Evolutionary conservation across 768 basidiomycete species (phyloP).

Genomic region (Mycena capillaripes): DNA sequence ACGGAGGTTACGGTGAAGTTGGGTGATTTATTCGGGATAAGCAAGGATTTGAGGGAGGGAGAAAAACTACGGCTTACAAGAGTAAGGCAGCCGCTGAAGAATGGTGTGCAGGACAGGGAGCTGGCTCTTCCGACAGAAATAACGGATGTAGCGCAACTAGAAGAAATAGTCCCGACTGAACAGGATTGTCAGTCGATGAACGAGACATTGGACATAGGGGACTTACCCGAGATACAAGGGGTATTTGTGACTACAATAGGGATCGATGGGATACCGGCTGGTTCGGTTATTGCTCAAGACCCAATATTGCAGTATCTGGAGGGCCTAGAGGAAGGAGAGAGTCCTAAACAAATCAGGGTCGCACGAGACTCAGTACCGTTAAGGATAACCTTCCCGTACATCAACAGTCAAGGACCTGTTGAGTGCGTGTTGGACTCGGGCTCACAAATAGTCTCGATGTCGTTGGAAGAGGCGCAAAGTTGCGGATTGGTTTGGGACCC

Average conservation of each 20-base stretch:
- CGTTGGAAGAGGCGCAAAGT: too few relatives aligned
- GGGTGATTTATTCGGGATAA: conserved; percentile 23
- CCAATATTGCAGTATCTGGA: conserved; percentile 25
- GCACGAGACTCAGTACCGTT: conserved; percentile 21
- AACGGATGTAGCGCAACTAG: not conserved
- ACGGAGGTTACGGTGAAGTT: conserved; percentile 20
- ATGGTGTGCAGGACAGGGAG: not conserved
- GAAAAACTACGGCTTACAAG: conserved; percentile 14
- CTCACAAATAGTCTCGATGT: too few relatives aligned
- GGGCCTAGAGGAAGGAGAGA: not conserved
- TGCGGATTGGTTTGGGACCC: too few relatives aligned
- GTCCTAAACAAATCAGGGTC: conserved; percentile 24
- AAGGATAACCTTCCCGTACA: conserved; percentile 24
- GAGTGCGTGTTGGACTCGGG: conserved; percentile 46
- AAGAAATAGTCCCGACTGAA: not conserved
- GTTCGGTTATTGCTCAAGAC: conserved; percentile 24
- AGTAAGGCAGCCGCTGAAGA: not conserved
- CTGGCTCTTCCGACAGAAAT: not conserved
- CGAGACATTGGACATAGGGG: conserved; percentile 9
- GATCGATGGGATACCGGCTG: conserved; percentile 20
- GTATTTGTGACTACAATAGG: conserved; percentile 12
- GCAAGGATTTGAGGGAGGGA: conserved; percentile 23
- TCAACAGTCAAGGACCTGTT: conserved; percentile 36
- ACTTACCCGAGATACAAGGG: conserved; percentile 16
- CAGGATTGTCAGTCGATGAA: not conserved